Evolutionary conservation across 768 basidiomycete genomes (phyloP).

Genomic region (Phanerodontia chrysosporium): DNA sequence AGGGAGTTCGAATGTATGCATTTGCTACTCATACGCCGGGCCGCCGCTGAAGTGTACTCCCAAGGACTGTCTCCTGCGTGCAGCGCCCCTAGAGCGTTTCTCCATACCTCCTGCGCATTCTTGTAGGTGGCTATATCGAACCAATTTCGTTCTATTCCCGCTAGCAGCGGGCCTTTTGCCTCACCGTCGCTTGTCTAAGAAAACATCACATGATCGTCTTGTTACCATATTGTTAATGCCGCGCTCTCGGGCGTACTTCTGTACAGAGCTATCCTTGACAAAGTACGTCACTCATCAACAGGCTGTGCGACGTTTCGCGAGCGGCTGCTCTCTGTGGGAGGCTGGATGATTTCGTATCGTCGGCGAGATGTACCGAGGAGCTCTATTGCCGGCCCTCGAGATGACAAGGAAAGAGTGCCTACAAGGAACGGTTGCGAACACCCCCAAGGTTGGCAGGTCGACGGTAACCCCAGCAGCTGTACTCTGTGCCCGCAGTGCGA

Average conservation of each 20-base stretch:
- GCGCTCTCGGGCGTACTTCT: no score
- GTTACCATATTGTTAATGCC: no score
- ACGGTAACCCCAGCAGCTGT: background rate
- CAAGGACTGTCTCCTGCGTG: slow-evolving; percentile 20
- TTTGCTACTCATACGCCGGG: slow-evolving; percentile 32
- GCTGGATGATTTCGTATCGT: no score
- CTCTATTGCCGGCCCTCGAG: background rate
- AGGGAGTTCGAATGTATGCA: slow-evolving; percentile 55
- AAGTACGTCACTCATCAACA: background rate
- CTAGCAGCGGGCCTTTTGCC: no score
- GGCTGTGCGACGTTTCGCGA: no score
- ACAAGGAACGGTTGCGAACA: background rate
- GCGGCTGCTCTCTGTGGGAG: no score
- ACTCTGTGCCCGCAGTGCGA: background rate
- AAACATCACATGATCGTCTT: no score
- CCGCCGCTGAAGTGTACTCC: slow-evolving; percentile 20
- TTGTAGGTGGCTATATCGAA: background rate
- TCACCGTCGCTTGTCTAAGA: no score
- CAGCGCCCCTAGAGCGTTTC: slow-evolving; percentile 8
- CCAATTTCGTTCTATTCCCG: background rate
- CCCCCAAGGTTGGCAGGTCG: background rate
- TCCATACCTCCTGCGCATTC: background rate
- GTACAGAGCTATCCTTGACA: no score
- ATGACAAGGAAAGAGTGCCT: background rate
- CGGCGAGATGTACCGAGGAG: background rate